A percentile compares a stretch with the other conserved stretches of the same genome.
Evolutionary conservation across 2,329 filamentous ascomycete species (phyloP).

Genomic region (Trichoderma simmonsii): DNA sequence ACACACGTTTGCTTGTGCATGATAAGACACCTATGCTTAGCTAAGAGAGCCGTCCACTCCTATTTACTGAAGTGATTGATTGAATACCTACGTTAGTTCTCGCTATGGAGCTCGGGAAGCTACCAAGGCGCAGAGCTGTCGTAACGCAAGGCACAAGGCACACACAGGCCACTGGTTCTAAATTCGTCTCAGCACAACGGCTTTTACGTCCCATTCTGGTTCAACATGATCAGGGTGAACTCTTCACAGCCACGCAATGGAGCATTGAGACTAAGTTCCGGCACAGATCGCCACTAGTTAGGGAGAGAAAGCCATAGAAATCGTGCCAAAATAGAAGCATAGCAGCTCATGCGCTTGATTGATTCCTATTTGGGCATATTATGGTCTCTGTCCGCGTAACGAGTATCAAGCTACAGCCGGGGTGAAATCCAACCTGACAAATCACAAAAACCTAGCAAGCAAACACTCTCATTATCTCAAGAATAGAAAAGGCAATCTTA

Average conservation of each 20-base stretch:
- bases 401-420: neutral
- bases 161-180: neutral
- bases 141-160: neutral
- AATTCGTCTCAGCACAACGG: neutral
- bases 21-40: neutral
- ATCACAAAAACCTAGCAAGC: neutral
- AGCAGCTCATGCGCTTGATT: neutral
- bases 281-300: neutral
- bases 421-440: neutral
- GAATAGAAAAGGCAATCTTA: neutral
- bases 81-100: neutral
- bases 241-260: neutral
- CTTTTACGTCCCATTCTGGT: neutral
- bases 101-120: neutral
- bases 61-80: neutral
- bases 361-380: neutral
- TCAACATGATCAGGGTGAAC: neutral
- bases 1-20: neutral
- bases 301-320: neutral
- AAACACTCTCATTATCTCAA: neutral
- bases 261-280: neutral
- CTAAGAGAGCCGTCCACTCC: neutral
- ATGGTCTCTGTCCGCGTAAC: neutral
- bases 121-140: neutral
- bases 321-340: neutral